Evolutionary conservation across 441 rosid genomes (phyloP), one percentile per base, ranked within the genome.

Genomic region (Corymbia citriodora): DNA sequence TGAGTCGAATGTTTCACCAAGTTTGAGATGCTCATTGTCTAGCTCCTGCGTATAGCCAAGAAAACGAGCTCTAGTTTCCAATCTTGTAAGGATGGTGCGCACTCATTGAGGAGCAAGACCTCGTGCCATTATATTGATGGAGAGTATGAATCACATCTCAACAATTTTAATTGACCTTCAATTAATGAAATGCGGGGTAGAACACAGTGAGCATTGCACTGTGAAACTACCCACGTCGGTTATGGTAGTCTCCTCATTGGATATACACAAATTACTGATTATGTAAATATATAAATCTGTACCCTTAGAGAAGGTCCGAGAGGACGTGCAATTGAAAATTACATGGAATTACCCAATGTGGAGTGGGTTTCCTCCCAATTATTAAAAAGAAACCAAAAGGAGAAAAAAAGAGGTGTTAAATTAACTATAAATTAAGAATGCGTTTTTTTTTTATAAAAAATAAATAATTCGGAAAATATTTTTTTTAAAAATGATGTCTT

Each of bases 401-500:
- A 12, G 7, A 61, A 3, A 10, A 1, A 59, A 59, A 59, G 45
- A 59, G 25, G 54, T 52, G 25, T 55, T 25, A 61, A 61, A 61
- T 11, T 0, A 27, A 61, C 68, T 61, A 27, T 61, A 0, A 12
- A 0, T 61, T 27, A 61, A 61, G 16, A 12, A 8, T 0, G 27
- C 0, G 0, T 61, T 61, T 61, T n/a, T 61, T 61, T 27, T 61
- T 12, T 1, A 0, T 0, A 5, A 27, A 61, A 61, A 61, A 61
- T 61, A 4, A 61, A 61, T 29, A 0, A 61, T 61, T 61, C 27
- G 8, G 0, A 27, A 0, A 61, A 11, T 0, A 0, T 27, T 27
- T 27, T 11, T 0, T 0, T 61, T 12, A 61, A 61, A 27, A 3
- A 25, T 0, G 27, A 25, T 0, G 0, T 0, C 45, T 61, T 61